These are phyloP conservation scores for Stagonosporopsis vannaccii DNA, from an alignment of 2,329 filamentous ascomycete species.

Conservation along the genomic window DNA sequence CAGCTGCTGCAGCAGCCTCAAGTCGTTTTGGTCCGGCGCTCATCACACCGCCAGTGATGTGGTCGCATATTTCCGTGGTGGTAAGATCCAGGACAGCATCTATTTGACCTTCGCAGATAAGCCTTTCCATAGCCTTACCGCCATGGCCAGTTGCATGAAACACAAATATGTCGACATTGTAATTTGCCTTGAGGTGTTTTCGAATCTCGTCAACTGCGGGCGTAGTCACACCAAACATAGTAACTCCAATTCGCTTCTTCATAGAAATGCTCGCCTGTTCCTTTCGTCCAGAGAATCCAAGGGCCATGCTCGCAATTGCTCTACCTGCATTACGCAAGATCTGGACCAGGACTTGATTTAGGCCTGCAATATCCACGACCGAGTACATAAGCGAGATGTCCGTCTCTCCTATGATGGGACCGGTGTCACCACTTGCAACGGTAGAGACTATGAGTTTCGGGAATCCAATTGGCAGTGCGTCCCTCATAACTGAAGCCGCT, in stretches of 20 bases:
- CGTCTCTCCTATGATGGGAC: slow-evolving; percentile 69
- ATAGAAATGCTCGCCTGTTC: background rate
- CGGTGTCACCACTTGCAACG: slow-evolving; percentile 71
- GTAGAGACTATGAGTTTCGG: slow-evolving; percentile 76
- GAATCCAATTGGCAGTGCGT: slow-evolving; percentile 68
- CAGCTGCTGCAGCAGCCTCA: slow-evolving; percentile 62
- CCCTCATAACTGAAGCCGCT: slow-evolving; percentile 66
- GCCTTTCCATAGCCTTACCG: slow-evolving; percentile 72
- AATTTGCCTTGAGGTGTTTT: slow-evolving; percentile 51
- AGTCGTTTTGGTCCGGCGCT: slow-evolving; percentile 65
- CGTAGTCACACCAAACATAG: slow-evolving; percentile 79
- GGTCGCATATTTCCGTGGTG: slow-evolving; percentile 71
- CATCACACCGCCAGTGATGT: slow-evolving; percentile 69
- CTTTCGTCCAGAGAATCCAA: slow-evolving; percentile 47
- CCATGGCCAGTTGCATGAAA: slow-evolving; percentile 76
- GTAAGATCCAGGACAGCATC: slow-evolving; percentile 75
- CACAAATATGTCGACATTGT: slow-evolving; percentile 64
- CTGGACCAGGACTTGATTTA: slow-evolving; percentile 65
- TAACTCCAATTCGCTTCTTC: slow-evolving; percentile 63
- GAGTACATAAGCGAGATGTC: slow-evolving; percentile 76
- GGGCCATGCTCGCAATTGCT: slow-evolving; percentile 66
- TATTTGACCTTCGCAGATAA: slow-evolving; percentile 64
- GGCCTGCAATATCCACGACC: slow-evolving; percentile 73
- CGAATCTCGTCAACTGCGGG: slow-evolving; percentile 67
- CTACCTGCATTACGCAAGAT: slow-evolving; percentile 70